phyloP scores from a whole-genome alignment of 2,329 filamentous ascomycete genomes.

The Xylariaceae sp. region DNA sequence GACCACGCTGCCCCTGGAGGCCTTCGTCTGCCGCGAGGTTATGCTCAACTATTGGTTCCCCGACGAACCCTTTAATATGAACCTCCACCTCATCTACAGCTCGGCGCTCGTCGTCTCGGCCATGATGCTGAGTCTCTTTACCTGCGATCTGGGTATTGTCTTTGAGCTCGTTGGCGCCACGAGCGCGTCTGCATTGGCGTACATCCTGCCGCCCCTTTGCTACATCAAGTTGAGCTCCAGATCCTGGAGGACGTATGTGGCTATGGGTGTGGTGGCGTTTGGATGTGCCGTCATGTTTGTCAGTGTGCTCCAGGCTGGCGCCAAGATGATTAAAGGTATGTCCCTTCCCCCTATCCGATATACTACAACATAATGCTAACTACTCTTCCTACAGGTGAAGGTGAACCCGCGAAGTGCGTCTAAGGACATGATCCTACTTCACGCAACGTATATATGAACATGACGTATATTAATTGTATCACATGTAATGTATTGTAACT shows the following conservation, averaged over 20 bases:
- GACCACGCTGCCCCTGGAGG: slow-evolving; percentile 90
- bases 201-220: slow-evolving; percentile 90
- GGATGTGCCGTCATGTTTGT: slow-evolving; percentile 76
- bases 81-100: slow-evolving; percentile 81
- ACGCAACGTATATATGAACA: slow-evolving; percentile 1
- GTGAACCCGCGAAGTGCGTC: slow-evolving; percentile 29
- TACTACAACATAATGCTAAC: slow-evolving; percentile 10
- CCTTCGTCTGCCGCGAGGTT: slow-evolving; percentile 94
- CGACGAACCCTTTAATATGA: slow-evolving; percentile 69
- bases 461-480: background rate
- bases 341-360: slow-evolving; percentile 8
- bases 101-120: slow-evolving; percentile 74
- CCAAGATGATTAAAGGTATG: slow-evolving; percentile 57
- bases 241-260: slow-evolving; percentile 67
- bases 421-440: slow-evolving; percentile 15
- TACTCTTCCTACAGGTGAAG: slow-evolving; percentile 23
- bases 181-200: slow-evolving; percentile 87
- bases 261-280: slow-evolving; percentile 69
- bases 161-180: slow-evolving; percentile 96
- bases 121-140: slow-evolving; percentile 72
- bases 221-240: slow-evolving; percentile 86
- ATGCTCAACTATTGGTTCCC: slow-evolving; percentile 80
- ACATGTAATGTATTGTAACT: background rate
- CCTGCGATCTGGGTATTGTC: slow-evolving; percentile 88
- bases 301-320: slow-evolving; percentile 65